Conservation (phyloP, 2,329 filamentous ascomycete genomes). For the Colletotrichum ledebouriae region DNA sequence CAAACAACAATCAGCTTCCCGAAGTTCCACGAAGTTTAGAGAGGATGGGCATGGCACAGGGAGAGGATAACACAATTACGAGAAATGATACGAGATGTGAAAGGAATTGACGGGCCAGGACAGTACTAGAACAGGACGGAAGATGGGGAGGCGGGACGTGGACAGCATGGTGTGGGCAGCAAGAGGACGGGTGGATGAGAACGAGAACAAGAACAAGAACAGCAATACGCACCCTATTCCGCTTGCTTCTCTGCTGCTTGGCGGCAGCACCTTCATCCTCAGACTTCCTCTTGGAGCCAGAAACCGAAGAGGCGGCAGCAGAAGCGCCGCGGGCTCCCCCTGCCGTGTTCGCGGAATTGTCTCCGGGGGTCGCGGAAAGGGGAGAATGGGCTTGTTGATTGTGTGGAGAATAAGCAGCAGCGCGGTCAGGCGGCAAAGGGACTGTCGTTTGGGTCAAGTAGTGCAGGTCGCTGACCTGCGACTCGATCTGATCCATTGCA, state of each 20-base stretch:
- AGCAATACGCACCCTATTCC: conserved; percentile 65
- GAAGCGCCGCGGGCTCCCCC: conserved; percentile 35
- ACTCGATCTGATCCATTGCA: conserved; percentile 67
- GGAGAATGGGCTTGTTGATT: conserved; percentile 46
- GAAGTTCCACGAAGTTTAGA: conserved; percentile 21
- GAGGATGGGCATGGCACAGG: conserved; percentile 2
- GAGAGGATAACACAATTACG: background rate
- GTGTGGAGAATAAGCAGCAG: conserved; percentile 45
- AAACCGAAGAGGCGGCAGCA: conserved; percentile 34
- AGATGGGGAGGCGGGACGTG: conserved; percentile 15
- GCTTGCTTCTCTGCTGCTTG: conserved; percentile 71
- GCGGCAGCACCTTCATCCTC: conserved; percentile 56
- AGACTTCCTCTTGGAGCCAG: conserved; percentile 53
- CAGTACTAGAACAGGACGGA: background rate
- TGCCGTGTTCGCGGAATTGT: conserved; percentile 60
- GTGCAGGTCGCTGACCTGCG: conserved; percentile 67
- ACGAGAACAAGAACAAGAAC: background rate
- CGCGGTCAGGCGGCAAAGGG: conserved; percentile 45
- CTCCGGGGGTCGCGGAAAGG: conserved; percentile 56
- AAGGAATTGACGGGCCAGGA: background rate
- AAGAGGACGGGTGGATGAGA: background rate
- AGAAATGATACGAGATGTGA: background rate
- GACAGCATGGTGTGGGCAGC: conserved; percentile 1
- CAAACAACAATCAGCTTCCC: conserved; percentile 36
- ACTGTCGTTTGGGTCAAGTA: conserved; percentile 60